phyloP scores from a whole-genome alignment of 805 yeast species.

The Schizosaccharomyces cryophilus region DNA sequence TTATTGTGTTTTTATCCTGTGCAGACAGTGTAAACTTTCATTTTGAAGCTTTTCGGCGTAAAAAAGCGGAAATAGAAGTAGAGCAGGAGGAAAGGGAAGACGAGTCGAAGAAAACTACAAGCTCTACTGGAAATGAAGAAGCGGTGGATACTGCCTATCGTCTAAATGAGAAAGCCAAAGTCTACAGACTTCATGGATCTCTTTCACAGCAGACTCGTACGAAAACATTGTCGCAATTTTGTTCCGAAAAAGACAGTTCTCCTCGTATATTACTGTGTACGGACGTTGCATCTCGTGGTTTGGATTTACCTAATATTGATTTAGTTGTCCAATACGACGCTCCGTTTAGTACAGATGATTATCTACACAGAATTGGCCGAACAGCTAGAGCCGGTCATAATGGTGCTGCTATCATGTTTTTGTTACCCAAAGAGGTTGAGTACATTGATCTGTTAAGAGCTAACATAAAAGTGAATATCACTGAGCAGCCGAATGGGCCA shows the following conservation, averaged over 20 bases:
- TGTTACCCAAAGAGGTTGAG: constrained; percentile 71
- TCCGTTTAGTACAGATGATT: constrained; percentile 82
- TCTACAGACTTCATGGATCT: constrained; percentile 71
- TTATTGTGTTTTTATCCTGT: constrained; percentile 72
- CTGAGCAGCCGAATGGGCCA: background rate
- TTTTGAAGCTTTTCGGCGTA: constrained; percentile 30
- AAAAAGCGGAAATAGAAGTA: constrained; percentile 9
- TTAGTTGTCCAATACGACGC: constrained; percentile 85
- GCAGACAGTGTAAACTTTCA: constrained; percentile 94
- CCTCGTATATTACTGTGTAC: constrained; percentile 62
- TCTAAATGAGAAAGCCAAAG: constrained; percentile 12
- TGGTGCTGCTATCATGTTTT: constrained; percentile 56
- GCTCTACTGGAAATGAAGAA: constrained; percentile 7
- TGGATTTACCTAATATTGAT: constrained; percentile 70
- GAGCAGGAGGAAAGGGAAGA: constrained; percentile 16
- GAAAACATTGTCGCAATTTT: constrained; percentile 41
- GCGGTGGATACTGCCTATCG: constrained; percentile 18
- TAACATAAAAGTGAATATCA: background rate
- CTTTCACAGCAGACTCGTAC: constrained; percentile 65
- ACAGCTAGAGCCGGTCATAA: constrained; percentile 89
- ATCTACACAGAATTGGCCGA: constrained; percentile 87
- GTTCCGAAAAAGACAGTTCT: constrained; percentile 11
- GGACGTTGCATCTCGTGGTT: constrained; percentile 92
- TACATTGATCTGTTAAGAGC: constrained; percentile 21
- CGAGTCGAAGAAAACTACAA: constrained; percentile 10